Base-by-base conservation (phyloP, 345 rosid genomes). In the Excoecaria agallocha region DNA sequence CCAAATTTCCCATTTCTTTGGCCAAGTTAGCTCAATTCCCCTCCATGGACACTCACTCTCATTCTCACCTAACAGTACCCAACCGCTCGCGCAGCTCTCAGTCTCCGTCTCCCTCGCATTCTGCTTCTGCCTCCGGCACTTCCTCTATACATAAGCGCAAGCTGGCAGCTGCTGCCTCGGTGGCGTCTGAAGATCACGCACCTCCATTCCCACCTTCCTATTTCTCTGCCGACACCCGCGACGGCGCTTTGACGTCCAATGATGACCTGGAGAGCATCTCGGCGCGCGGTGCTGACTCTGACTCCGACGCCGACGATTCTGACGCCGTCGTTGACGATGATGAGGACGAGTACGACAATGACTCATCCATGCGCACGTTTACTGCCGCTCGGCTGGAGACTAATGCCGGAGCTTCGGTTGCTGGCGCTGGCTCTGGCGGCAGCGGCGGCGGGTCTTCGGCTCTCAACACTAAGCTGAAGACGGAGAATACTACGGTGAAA, bases 191-290 rank as follows among this genome's bases (percentile, higher is more conserved):
- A 8, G 94, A 90, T 55, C 98, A 87, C 72, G 90, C 86, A 11
- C 97, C 96, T 13, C 96, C 90, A 10, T 90, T 91, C 73, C 90
- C 89, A 65, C 96, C 98, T 8, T 89, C 98, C 20, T 91, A 98
- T 69, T 85, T 93, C 82, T 92, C 99, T 39, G 94, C 98, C 12
- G 97, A 90, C 80, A 93, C 98, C 16, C 95, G 98, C 24, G 97
- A 93, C 80, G 96, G 98, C 37, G 94, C 96, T 5, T 75, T 94
- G 49, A 92, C 97, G 64, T 91, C 98, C 71, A 92, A 91, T 70
- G 99, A 95, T 68, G 99, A 95, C 85, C 97, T 95, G 58, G 98
- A 93, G 88, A 93, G 97, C 85, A 89, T 96, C 78, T 96, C 99
- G 12, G 98, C 97, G 10, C 95, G 97, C 37, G 97, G 93, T 19